phyloP scores from a whole-genome alignment of 2,329 filamentous ascomycete genomes.

The Diaporthe aspalathi region DNA sequence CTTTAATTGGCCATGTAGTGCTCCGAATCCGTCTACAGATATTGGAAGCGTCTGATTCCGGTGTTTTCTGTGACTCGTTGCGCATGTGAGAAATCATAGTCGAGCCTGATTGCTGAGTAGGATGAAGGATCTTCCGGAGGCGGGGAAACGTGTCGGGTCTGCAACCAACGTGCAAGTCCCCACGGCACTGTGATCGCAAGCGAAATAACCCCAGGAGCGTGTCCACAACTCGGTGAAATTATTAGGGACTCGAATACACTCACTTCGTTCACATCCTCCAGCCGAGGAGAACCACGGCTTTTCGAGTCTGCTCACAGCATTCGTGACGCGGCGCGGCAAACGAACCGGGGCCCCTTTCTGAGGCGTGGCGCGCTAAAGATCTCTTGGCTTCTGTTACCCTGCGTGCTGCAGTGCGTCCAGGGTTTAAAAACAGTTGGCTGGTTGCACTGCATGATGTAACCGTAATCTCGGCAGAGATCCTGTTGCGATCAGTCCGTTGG shows the following conservation, averaged over 20 bases:
- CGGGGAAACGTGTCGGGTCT: not conserved
- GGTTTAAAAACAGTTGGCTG: not conserved
- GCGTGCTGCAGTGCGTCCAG: not conserved
- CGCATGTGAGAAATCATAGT: not conserved
- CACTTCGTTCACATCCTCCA: not conserved
- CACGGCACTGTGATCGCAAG: not conserved
- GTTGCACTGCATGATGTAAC: too few species aligned
- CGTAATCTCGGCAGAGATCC: too few species aligned
- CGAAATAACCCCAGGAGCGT: not conserved
- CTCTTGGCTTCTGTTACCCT: not conserved
- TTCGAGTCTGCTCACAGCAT: not conserved
- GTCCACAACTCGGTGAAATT: fast-evolving
- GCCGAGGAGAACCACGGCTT: not conserved
- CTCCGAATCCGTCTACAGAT: not conserved
- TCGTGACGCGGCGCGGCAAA: not conserved
- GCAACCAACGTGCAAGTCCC: not conserved
- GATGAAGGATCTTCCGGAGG: not conserved
- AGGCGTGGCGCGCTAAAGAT: not conserved
- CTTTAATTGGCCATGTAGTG: not conserved
- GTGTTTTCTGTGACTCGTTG: not conserved
- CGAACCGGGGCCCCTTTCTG: not conserved
- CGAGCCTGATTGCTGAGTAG: too few species aligned
- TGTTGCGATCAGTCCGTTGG: too few species aligned
- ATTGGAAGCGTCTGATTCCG: too few species aligned
- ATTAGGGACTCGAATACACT: not conserved